phyloP scores from a whole-genome alignment of 2,329 filamentous ascomycete genomes.

The Nakataea oryzae region DNA sequence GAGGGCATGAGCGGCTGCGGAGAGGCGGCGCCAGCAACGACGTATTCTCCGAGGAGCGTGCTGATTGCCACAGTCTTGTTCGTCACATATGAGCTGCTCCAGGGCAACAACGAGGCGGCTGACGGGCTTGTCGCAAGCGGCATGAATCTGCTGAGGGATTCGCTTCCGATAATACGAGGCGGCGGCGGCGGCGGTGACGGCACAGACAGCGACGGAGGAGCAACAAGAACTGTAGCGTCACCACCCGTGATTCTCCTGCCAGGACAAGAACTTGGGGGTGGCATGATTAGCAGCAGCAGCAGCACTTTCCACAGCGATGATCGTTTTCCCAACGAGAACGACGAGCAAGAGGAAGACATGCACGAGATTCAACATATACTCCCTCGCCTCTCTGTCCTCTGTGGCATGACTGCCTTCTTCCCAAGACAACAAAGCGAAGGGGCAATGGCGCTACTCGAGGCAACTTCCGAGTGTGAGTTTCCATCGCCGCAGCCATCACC shows the following conservation, averaged over 20 bases:
- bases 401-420: not conserved
- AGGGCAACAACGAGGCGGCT: conserved; percentile 8
- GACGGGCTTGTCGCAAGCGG: conserved; percentile 8
- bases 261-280: not conserved
- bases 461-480: not conserved
- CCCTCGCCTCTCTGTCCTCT: not conserved
- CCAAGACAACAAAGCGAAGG: not conserved
- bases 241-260: not conserved
- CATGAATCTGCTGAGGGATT: conserved; percentile 11
- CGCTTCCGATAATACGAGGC: not conserved
- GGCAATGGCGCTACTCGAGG: not conserved
- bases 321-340: not conserved
- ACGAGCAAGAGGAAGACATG: not conserved
- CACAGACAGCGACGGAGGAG: not conserved
- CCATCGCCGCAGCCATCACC: not conserved
- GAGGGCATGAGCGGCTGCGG: conserved; percentile 2
- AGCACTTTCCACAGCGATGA: not conserved
- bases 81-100: conserved; percentile 10
- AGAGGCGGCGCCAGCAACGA: not conserved
- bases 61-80: conserved; percentile 11
- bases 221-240: not conserved
- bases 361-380: not conserved
- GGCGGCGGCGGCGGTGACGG: not conserved
- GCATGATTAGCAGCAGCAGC: not conserved
- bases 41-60: conserved; percentile 6